Evolutionary conservation across 2,329 filamentous ascomycete genomes (phyloP), one percentile per base, ranked within the genome.

Genomic region (Trichoderma koningii): DNA sequence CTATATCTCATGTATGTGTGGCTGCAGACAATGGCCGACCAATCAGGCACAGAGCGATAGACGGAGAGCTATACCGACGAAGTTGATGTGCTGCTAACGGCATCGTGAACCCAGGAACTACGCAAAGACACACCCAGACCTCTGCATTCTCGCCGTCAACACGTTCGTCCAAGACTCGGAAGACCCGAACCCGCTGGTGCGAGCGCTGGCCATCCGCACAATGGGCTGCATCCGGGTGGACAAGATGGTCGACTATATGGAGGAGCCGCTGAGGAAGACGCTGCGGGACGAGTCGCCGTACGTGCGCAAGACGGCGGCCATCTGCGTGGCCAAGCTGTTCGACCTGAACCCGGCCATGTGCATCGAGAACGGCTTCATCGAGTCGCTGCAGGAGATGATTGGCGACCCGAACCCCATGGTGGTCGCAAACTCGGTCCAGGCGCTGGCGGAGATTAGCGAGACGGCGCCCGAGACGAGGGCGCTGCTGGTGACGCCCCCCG

Each of bases 191-290:
- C 95, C 95, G 15, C 85, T 99, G 26, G 92, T 99, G 73, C 85
- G 95, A 82, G 95, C 95, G 57, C 85, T 99, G 59, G 95, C 95
- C 63, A 96, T 99, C 76, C 87, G 95, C 72, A 99, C 95, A 41
- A 99, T 99, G 95, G 95, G 95, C 47, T 98, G 95, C 75, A 98
- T 99, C 73, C 85, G 95, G 64, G 95, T 99, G 64, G 95, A 98
- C 71, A 99, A 99, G 79, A 99, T 99, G 92, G 92, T 98, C 69
- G 95, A 99, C 76, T 99, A 99, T 77, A 98, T 99, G 94, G 95
- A 98, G 77, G 95, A 99, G 74, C 95, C 95, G 15, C 80, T 99
- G 68, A 87, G 95, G 71, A 99, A 99, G 81, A 99, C 95, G 14
- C 82, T 99, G 70, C 88, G 93, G 77, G 95, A 99, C 79, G 95